Evolutionary conservation across 2,329 filamentous ascomycete species (phyloP), one percentile per base, ranked within the genome.

Genomic region (Epichloe festucae): DNA sequence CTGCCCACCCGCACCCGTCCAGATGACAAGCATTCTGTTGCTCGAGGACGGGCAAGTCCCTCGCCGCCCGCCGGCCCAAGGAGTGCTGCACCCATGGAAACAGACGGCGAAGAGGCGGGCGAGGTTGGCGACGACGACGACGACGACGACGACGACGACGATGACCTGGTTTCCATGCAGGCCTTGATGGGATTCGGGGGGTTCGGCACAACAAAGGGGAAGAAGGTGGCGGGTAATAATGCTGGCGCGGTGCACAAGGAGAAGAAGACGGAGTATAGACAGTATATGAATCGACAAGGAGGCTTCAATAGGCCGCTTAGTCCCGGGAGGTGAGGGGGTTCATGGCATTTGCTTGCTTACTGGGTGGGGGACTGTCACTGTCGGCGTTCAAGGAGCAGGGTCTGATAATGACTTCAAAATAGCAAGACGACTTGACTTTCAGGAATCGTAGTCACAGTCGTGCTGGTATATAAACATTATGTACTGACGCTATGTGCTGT

Each of bases 261-360:
- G 71, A 96, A 95, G 81, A 90, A 89, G 79, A 87, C 84, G 14
- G 81, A 94, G 73, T 97, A 96, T 64, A 78, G 93, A 59, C 93
- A 98, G 77, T 98, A 98, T 69, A 98, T 98, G 82, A 93, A 93
- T 63, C 78, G 87, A 52, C 74, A 82, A 49, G 87, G 87, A 52
- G 87, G 87, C 5, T 93, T 93, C 73, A 93, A 91, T 65, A 71
- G 87, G 60, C 86, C 87, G 45, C 70, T 90, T 49, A 86, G 83
- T 66, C 81, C 81, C 19, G 65, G 66, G 19, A 60, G 73, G 48
- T 74, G 52, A 59, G n/a, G 5, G 36, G 8, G 8, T 31, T 4
- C 8, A 31, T 31, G 27, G 27, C 27, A 31, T 31, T 31, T 31
- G 3, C 3, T 31, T 31, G 8, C 27, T 31, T 31, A 31, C 27